Percentiles rank a stretch among this genome's conserved stretches.
These are phyloP conservation scores for Cryptosporidium ryanae DNA, from an alignment of 169 alveolate species.

Conservation along the genomic window DNA sequence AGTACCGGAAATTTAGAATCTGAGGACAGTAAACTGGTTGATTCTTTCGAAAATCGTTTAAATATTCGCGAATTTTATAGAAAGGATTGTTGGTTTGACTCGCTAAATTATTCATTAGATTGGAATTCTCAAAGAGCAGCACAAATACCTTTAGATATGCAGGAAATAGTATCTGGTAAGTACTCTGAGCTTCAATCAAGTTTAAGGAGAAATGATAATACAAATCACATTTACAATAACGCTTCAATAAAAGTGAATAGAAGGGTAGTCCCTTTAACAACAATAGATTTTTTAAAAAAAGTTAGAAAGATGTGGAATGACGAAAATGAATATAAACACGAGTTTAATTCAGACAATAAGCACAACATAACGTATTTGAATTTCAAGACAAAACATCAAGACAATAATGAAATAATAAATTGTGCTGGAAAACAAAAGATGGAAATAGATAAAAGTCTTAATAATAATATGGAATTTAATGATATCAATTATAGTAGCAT, in stretches of 20 bases:
- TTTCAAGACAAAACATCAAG: constrained; percentile 13
- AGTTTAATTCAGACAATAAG: constrained; percentile 21
- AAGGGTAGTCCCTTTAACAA: constrained; percentile 10
- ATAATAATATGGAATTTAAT: background rate
- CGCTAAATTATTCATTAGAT: constrained; percentile 34
- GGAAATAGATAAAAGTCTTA: background rate
- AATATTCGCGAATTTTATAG: background rate
- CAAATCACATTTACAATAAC: background rate
- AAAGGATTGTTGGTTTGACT: constrained; percentile 59
- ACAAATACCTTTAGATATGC: constrained; percentile 53
- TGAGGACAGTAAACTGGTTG: background rate
- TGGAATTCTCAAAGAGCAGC: constrained; percentile 74
- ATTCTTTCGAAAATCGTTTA: no score
- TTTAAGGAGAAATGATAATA: background rate
- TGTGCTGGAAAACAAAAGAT: background rate
- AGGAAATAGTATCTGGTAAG: constrained; percentile 23
- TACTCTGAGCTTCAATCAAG: constrained; percentile 49
- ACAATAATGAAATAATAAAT: background rate
- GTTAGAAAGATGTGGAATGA: constrained; percentile 43
- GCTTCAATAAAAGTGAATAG: background rate
- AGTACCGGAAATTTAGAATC: background rate
- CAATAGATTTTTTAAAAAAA: constrained; percentile 14
- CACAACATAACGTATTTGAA: constrained; percentile 26
- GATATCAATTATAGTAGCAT: background rate
- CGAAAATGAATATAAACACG: constrained; percentile 45